Base-by-base conservation (phyloP, 2,329 filamentous ascomycete genomes). In the Calonectria pseudoreteaudii region DNA sequence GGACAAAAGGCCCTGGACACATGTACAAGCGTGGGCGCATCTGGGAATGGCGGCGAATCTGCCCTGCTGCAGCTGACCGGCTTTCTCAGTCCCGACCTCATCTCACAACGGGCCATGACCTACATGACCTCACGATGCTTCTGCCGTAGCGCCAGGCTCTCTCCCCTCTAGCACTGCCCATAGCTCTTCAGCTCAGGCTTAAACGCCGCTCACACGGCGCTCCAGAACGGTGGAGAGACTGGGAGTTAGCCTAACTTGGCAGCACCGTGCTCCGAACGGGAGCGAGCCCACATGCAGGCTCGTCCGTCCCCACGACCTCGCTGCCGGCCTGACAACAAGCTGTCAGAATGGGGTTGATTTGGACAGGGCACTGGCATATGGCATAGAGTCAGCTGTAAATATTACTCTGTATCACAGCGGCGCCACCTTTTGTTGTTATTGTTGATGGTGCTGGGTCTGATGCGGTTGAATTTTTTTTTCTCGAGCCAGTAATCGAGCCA, bases 151-250 rank as follows among this genome's bases (percentile, higher is more conserved):
- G 70, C 65, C 65, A 68, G 70, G 47, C 70, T 68, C 28, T 62
- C 66, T 30, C 64, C 34, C 14, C 56, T 56, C 50, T 68, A 68
- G 70, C 49, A 65, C 56, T 65, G 49, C 56, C 28, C 30, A 66
- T 36, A 49, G 47, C 58, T 64, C 38, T 56, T 72, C 70, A 72
- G 70, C 70, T 66, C 38, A 65, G 70, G 70, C 66, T 68, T 50
- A 58, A 56, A 70, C 50, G 66, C 52, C 60, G 68, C 68, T 36
- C 30, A 31, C 56, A 68, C 34, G 53, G 58, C 41, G 36, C 36
- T 62, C 41, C 53, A 60, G 47, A 31, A 52, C 28, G 65, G 72
- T 34, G 67, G 60, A 64, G 64, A 58, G 64, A 7, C 49, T 23
- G 53, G 13, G 38, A 72, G 49, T 68, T 66, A 58, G 70, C 70